phyloP scores from a whole-genome alignment of 805 yeast species.

The Hanseniaspora clermontiae region DNA sequence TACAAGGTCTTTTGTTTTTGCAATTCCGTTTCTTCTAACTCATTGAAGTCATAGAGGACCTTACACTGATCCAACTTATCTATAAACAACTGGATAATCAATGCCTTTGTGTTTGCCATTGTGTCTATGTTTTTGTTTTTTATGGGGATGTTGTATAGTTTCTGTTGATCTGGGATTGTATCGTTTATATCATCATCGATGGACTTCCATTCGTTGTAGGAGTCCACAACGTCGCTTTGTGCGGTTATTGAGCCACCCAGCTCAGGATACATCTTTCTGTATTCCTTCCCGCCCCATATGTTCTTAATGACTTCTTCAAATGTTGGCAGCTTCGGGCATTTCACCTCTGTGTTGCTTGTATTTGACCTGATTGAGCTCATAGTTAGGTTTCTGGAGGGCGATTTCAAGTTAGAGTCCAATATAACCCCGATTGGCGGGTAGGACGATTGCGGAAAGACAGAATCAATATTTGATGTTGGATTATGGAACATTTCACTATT shows the following conservation, averaged over 20 bases:
- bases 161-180: background rate
- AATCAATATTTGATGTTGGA: background rate
- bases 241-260: background rate
- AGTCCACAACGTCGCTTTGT: background rate
- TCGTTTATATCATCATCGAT: constrained; percentile 6
- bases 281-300: background rate
- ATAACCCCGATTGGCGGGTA: constrained; percentile 10
- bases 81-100: constrained; percentile 40
- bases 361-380: constrained; percentile 24
- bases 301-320: constrained; percentile 55
- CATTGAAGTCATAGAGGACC: constrained; percentile 84
- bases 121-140: constrained; percentile 12
- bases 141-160: constrained; percentile 5
- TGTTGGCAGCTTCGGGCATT: constrained; percentile 61
- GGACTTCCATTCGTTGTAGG: background rate
- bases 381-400: constrained; percentile 27
- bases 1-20: background rate
- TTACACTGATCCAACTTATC: constrained; percentile 91
- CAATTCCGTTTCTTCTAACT: constrained; percentile 42
- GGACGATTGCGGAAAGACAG: constrained; percentile 16
- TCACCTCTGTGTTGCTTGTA: constrained; percentile 85
- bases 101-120: constrained; percentile 24
- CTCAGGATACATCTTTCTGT: background rate
- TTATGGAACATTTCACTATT: background rate
- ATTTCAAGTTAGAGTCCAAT: constrained; percentile 2